Base-by-base conservation (phyloP, 495 filamentous ascomycete genomes). In the Letharia columbiana region DNA sequence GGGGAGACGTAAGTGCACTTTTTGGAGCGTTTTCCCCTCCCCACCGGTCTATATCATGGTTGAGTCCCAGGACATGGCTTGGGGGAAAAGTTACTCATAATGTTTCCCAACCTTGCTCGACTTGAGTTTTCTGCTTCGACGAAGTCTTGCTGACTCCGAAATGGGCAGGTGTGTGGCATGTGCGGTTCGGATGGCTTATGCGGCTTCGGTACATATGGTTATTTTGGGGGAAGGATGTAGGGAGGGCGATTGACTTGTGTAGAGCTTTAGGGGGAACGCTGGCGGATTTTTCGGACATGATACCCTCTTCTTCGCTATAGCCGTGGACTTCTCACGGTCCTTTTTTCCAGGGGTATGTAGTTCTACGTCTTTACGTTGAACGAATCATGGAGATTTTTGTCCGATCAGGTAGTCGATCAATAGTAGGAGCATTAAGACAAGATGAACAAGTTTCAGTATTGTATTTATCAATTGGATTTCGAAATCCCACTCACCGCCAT, bases 151-250 rank as follows among this genome's bases (percentile, higher is more conserved):
- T 28, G 23, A 28, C 23, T 28, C 23, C 23, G 23, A 28, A 28
- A 28, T 28, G 23, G 23, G 23, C 23, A 28, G 23, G 23, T 91
- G 87, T 73, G 82, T 89, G 79, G 81, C 85, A 28, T 91, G 88
- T 71, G 84, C 86, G 41, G 84, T 91, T 56, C 77, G 88, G 49
- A 86, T 87, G 73, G 87, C 88, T 28, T 89, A 88, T 71, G 88
- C 87, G 20, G 86, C 84, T 35, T 83, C 86, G 60, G 73, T 89
- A 63, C 86, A 81, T 67, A 87, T 90, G 64, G 86, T 89, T 39
- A 89, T 91, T 61, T 73, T 90, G 66, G 83, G 31, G 5, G 52
- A 58, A 3, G n/a, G 63, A 17, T 11, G 41, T 9, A n/a, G 28
- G 23, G 33, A 35, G 20, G 28, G 35, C 15, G 23, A 39, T 9